Base-by-base conservation (phyloP, 306 rosid genomes). In the Luffa aegyptiaca region DNA sequence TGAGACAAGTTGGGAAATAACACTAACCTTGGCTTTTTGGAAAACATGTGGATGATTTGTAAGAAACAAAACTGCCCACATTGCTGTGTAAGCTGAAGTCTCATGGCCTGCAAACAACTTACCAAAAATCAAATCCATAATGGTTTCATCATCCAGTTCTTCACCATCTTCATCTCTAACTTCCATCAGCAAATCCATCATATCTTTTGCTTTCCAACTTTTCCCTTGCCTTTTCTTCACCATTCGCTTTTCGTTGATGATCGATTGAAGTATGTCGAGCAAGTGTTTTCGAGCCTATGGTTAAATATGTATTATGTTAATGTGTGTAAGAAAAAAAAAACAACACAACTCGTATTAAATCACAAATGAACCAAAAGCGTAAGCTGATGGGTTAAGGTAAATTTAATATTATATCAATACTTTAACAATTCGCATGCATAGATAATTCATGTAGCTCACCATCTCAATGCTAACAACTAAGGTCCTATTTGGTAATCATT, bases 31-130 rank as follows among this genome's bases (percentile, higher is more conserved):
- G 48, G 79, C 82, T 6, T 20, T 78, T 16, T 6, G 51, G 3
- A 55, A 37, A 8, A 46, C 9, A 42, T 69, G 33, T 8, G 82
- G 82, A 65, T 79, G 39, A 11, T 79, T 73, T 6, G 79, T 9
- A 2, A 84, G 81, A 62, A 69, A 52, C 12, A 84, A 3, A 5
- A 81, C 8, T 1, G 72, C 79, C 81, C 84, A 80, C 13, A 84
- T 68, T 3, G 18, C 14, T 14, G 21, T 57, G 4, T 35, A 3
- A 18, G 84, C 75, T 2, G 83, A 20, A 73, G 74, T 63, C 14
- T 84, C 84, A 84, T 81, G 82, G 42, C 84, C 87, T 10, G 83
- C 84, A 16, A 75, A 44, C 44, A 84, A 63, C 46, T 41, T 78
- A 20, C 61, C 52, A 16, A 84, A 42, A 4, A 84, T 5, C 68